These are phyloP conservation scores for Naganishia vaughanmartiniae DNA, from an alignment of 768 basidiomycete species.

Conservation along the genomic window DNA sequence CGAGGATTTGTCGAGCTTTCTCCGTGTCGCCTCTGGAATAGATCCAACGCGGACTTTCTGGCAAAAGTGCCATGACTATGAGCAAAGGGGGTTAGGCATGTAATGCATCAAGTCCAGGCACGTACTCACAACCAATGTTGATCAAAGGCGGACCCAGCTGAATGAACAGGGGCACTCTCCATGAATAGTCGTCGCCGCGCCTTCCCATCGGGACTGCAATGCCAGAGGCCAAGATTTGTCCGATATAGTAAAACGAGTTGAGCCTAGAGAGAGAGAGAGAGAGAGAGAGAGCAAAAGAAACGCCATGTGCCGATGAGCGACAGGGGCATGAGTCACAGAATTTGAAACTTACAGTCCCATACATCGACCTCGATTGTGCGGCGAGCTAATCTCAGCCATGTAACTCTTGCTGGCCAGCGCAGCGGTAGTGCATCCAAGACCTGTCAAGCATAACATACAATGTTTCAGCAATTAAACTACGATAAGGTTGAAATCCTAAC, in stretches of 20 bases:
- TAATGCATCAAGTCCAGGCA: background rate
- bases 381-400: slow-evolving; percentile 56
- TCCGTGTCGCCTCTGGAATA: slow-evolving; percentile 57
- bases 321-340: too few species aligned
- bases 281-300: slow-evolving; percentile 54
- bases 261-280: background rate
- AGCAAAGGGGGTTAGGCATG: background rate
- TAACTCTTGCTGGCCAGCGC: slow-evolving; percentile 1
- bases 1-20: slow-evolving; percentile 56
- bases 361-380: slow-evolving; percentile 58
- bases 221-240: slow-evolving; percentile 60
- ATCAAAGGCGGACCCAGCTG: slow-evolving; percentile 43
- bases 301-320: slow-evolving; percentile 54
- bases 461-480: too few species aligned
- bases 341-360: slow-evolving; percentile 54
- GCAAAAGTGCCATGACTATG: slow-evolving; percentile 49
- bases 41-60: slow-evolving; percentile 62
- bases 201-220: slow-evolving; percentile 61
- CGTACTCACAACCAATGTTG: slow-evolving; percentile 2
- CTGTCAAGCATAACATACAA: background rate
- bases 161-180: slow-evolving; percentile 59
- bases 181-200: slow-evolving; percentile 55
- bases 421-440: slow-evolving; percentile 1
- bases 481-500: too few species aligned
- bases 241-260: slow-evolving; percentile 61